A percentile compares a stretch with the other conserved stretches of the same genome.
phyloP scores from a whole-genome alignment of 140 eudicot species.

The Anethum foeniculum region DNA sequence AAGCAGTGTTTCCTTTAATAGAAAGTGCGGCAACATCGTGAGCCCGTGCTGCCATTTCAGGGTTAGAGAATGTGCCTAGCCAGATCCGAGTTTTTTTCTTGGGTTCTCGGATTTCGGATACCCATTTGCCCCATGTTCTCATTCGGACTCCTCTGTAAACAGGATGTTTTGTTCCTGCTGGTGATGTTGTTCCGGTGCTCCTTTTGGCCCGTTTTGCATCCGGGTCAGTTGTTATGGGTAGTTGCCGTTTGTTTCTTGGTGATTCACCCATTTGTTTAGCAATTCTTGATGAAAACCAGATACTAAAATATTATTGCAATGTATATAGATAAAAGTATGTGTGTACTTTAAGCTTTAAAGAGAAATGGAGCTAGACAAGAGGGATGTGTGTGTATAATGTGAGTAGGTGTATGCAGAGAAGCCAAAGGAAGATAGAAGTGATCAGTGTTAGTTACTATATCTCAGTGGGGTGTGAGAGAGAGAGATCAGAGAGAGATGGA shows the following conservation, averaged over 20 bases:
- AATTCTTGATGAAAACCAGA: neutral
- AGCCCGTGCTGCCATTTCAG: conserved; percentile 70
- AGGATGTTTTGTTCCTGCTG: conserved; percentile 32
- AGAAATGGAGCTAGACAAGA: neutral
- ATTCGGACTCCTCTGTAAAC: conserved; percentile 51
- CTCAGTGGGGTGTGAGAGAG: neutral
- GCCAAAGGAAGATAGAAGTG: neutral
- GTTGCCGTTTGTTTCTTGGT: neutral
- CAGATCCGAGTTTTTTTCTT: conserved; percentile 60
- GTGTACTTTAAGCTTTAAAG: neutral
- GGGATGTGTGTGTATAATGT: neutral
- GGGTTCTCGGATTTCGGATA: conserved; percentile 57
- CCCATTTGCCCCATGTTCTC: conserved; percentile 67
- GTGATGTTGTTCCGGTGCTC: conserved; percentile 10
- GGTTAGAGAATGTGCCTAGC: conserved; percentile 52
- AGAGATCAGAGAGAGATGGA: neutral
- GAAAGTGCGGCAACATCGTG: conserved; percentile 60
- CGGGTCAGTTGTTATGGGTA: conserved; percentile 17
- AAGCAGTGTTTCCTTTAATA: conserved; percentile 42
- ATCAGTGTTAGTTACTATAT: neutral
- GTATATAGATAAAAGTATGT: neutral
- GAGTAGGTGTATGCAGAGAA: neutral
- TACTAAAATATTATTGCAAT: neutral
- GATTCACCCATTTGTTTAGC: conserved; percentile 22
- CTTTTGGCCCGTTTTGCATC: conserved; percentile 26